phyloP scores from a whole-genome alignment of 306 rosid species.

The Trifolium repens region DNA sequence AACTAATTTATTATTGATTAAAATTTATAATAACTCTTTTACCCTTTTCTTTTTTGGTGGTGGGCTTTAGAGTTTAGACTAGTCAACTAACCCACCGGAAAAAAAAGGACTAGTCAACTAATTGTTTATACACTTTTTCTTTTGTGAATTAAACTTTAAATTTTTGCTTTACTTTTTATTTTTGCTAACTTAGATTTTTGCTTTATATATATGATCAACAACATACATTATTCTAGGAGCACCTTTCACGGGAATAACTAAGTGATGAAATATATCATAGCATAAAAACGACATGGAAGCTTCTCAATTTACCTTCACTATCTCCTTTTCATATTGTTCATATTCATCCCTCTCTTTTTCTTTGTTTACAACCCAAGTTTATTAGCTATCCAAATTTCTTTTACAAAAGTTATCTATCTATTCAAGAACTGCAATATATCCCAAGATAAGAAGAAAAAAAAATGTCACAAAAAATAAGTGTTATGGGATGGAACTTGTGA shows the following conservation, averaged over 20 bases:
- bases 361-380: background rate
- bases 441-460: too few relatives aligned
- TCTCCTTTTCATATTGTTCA: constrained; percentile 27
- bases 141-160: constrained; percentile 34
- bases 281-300: constrained; percentile 34
- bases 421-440: background rate
- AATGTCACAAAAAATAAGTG: too few relatives aligned
- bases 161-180: constrained; percentile 49
- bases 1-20: too few relatives aligned
- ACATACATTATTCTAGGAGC: constrained; percentile 34
- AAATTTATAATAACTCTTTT: background rate
- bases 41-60: constrained; percentile 19
- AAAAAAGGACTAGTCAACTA: constrained; percentile 38
- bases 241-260: constrained; percentile 14
- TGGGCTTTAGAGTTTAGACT: constrained; percentile 36
- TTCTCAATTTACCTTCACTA: constrained; percentile 35
- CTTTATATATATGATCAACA: constrained; percentile 52
- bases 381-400: constrained; percentile 5
- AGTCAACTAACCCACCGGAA: constrained; percentile 28
- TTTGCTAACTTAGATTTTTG: constrained; percentile 37
- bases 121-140: constrained; percentile 4
- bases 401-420: constrained; percentile 3
- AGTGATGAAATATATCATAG: constrained; percentile 13
- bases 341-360: background rate
- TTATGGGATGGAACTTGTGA: too few relatives aligned